Evolutionary conservation across 208 protist species (phyloP), one percentile per base, ranked within the genome.

Genomic region (Trypanosomatidae sp.): DNA sequence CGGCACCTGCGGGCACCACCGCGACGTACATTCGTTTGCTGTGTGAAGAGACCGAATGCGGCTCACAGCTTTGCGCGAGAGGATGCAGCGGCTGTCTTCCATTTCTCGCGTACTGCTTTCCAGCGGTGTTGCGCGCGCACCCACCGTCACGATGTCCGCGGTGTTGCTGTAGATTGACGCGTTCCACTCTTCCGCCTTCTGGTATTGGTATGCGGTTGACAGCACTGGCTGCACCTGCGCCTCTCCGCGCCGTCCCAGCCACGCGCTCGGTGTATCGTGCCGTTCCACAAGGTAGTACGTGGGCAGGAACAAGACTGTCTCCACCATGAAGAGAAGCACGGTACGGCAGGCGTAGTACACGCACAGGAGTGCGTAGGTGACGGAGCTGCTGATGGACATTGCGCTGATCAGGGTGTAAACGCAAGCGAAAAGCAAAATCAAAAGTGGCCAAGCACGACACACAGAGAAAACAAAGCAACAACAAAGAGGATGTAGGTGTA

Each of bases 141-240:
- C 22, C 39, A 64, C 9, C 41, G 17, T 46, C 43, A 50, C 30
- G 28, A 72, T 62, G 53, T 49, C 55, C n/a, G 9, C 36, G 39
- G 9, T 50, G 17, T 52, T 41, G 10, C 68, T 64, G 13, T n/a
- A 17, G 49, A 25, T 53, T 7, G 22, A 58, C 49, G 22, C 43
- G 22, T 72, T 41, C 3, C 44, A 28, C 55, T 62, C 68, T 25
- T 64, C 53, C 52, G 50, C 36, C 25, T 64, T 72, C 41, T 73
- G 52, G 58, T 73, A 66, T 39, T 74, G 43, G 55, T 64, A 74
- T 7, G 75, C 75, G 19, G 75, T 50, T 15, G 69, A 66, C 43
- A 74, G 55, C 50, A 79, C 50, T 3, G 68, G 75, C 62, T 79
- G 69, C 62, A 73, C 68, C 39, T 79, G 75, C 36, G 75, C 75